Evolutionary conservation across 2,329 filamentous ascomycete genomes (phyloP).

Genomic region (Penicillium sp.): DNA sequence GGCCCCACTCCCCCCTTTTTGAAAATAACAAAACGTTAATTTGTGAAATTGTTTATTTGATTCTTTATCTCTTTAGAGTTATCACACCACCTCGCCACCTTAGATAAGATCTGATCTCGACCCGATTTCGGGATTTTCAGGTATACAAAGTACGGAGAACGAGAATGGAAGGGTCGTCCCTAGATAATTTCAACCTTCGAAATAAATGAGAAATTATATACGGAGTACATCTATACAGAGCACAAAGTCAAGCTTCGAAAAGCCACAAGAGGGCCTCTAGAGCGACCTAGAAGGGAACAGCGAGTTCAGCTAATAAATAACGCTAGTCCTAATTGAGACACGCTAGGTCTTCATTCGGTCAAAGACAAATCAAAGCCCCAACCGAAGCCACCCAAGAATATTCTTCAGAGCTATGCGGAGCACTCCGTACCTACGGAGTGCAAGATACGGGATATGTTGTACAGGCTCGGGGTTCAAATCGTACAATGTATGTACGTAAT

Average conservation of each 20-base stretch:
- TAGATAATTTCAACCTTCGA: neutral
- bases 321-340: neutral
- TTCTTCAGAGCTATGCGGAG: neutral
- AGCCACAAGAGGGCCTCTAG: neutral
- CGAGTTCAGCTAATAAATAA: neutral
- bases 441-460: too few species aligned
- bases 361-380: neutral
- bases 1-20: slow-evolving; percentile 16
- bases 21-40: slow-evolving; percentile 9
- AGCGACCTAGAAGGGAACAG: neutral
- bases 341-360: neutral
- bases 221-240: neutral
- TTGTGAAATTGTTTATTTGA: neutral
- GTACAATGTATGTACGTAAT: neutral
- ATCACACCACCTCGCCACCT: slow-evolving; percentile 5
- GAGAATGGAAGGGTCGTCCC: too few species aligned
- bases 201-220: neutral
- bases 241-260: neutral
- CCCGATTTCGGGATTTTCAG: neutral
- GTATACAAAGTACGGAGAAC: neutral
- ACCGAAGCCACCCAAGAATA: neutral
- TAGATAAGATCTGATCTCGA: slow-evolving; percentile 11
- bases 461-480: too few species aligned
- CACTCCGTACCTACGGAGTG: too few species aligned
- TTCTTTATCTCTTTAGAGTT: neutral